Evolutionary conservation across 129 eudicot species (phyloP).

Genomic region (Lactuca saligna): DNA sequence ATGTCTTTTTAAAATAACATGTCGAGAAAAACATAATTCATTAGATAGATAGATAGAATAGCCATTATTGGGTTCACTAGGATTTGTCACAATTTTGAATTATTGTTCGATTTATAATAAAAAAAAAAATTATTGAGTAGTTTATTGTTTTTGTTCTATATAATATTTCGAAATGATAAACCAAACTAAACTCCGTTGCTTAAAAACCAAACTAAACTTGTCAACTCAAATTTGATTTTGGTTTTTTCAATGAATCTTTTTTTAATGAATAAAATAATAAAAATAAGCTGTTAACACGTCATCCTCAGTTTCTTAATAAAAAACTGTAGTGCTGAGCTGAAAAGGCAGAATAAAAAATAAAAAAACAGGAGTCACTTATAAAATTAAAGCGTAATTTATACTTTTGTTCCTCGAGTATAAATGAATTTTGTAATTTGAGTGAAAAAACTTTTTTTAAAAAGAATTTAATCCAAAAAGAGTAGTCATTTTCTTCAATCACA

Average conservation of each 20-base stretch:
- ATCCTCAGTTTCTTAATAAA: slow-evolving; percentile 24
- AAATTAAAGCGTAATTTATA: neutral
- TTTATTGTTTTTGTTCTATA: neutral
- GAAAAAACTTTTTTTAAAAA: too few relatives aligned
- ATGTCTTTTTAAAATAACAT: neutral
- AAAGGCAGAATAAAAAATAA: slow-evolving; percentile 25
- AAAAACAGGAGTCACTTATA: slow-evolving; percentile 26
- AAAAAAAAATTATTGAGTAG: neutral
- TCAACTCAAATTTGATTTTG: slow-evolving; percentile 8
- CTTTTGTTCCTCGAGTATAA: too few relatives aligned
- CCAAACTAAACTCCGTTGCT: neutral
- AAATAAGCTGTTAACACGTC: slow-evolving; percentile 35
- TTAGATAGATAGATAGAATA: neutral
- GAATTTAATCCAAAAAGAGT: too few relatives aligned
- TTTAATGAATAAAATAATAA: slow-evolving; percentile 29
- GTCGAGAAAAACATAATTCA: neutral
- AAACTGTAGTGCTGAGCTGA: slow-evolving; percentile 12
- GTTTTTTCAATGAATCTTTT: slow-evolving; percentile 24
- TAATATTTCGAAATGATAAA: neutral
- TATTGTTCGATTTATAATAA: too few relatives aligned
- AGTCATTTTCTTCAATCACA: too few relatives aligned
- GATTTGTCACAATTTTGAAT: neutral
- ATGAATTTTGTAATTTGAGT: too few relatives aligned
- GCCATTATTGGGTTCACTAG: neutral
- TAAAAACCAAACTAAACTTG: neutral